These are phyloP conservation scores for Deinandra increscens DNA, from an alignment of 129 eudicot genomes.

Conservation along the genomic window DNA sequence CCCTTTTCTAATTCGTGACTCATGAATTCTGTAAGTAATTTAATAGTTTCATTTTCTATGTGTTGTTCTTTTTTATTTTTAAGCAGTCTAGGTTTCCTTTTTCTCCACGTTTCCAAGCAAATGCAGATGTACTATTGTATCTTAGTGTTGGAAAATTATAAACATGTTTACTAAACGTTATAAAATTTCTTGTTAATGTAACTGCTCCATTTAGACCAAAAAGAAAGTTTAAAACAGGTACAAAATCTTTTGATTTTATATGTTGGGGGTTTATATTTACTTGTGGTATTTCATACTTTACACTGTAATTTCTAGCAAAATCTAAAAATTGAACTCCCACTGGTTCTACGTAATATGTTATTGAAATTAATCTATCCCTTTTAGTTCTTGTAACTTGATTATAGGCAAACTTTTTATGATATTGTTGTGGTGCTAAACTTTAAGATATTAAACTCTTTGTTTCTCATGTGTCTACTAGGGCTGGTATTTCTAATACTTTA, in stretches of 20 bases:
- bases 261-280: background rate
- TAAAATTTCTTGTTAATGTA: background rate
- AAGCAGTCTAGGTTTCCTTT: background rate
- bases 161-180: background rate
- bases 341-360: no score
- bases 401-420: no score
- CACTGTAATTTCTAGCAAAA: background rate
- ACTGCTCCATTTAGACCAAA: background rate
- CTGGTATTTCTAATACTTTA: no score
- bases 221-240: background rate
- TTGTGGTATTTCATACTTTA: background rate
- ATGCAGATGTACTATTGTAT: background rate
- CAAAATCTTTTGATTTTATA: background rate
- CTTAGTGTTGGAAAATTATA: background rate
- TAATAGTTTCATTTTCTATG: no score
- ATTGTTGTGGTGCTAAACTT: no score
- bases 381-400: no score
- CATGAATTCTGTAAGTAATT: no score
- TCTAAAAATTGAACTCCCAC: background rate
- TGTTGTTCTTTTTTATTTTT: no score
- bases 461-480: no score
- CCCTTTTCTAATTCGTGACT: no score
- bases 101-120: background rate
- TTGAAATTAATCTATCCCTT: no score
- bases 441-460: no score